Base-by-base conservation (phyloP, 371 early-diverging fungal genomes). In the Chytridium lagenaria region DNA sequence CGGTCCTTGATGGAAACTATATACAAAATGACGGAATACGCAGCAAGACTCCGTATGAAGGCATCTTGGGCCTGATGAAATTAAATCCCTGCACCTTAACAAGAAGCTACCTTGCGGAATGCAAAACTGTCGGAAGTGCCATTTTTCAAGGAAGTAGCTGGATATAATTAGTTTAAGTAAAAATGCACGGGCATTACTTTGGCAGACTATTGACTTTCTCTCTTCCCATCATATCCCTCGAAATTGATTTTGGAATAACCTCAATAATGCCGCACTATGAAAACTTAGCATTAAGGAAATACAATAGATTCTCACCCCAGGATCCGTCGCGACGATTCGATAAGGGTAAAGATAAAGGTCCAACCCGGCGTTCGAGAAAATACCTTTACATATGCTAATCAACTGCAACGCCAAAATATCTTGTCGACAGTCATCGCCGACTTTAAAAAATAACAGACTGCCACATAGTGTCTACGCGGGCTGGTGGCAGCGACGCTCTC, bases 371-470 rank as follows among this genome's bases (percentile, higher is more conserved):
- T 88, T 90, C 0, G 92, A 88, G 76, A 98, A 98, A 57, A 99
- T 98, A 79, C 93, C 93, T 73, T 98, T 97, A 87, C 99, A 98
- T 30, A 99, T 90, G 0, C 95, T 92, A 78, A 99, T 99, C 76
- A 99, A 83, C 83, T 99, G 99, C 49, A 99, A 83, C 0, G 99
- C 99, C 52, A 99, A 87, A 44, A 98, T 93, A 77, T 99, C 99
- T 82, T 99, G 99, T 40, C 99, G 92, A 86, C 99, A 98, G 82
- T 98, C 98, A 72, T 98, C 98, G 59, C 98, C 98, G 67, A 98
- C 98, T 86, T 99, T 99, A 89, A 99, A n/a, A 99, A 74, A 99
- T 99, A 12, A 98, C 95, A 1, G 93, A 90, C 76, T 94, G 92
- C 81, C 87, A 85, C 2, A 70, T 67, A 1, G 72, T 31, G 72